Conservation (phyloP, 345 rosid genomes). For the Camelina neglecta region DNA sequence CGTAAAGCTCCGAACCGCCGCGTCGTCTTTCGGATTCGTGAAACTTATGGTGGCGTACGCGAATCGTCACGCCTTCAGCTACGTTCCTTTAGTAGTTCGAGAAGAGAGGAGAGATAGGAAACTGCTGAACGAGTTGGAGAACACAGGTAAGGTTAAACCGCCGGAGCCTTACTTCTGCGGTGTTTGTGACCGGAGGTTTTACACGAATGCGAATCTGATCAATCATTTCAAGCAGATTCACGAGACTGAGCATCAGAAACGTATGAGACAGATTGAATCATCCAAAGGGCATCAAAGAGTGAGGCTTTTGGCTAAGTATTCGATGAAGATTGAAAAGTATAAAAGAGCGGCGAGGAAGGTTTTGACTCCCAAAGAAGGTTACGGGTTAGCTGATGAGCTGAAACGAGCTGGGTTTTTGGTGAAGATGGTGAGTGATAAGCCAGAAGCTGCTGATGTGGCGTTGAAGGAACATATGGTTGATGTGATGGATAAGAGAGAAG, state of each 20-base stretch:
- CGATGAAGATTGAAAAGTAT: slow-evolving; percentile 87
- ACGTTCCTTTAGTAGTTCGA: slow-evolving; percentile 59
- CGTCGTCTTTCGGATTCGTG: slow-evolving; percentile 68
- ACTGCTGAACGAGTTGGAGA: slow-evolving; percentile 66
- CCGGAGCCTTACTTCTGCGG: slow-evolving; percentile 64
- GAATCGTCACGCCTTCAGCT: slow-evolving; percentile 66
- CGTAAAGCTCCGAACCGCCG: slow-evolving; percentile 63
- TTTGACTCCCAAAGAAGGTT: slow-evolving; percentile 71
- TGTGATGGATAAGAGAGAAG: slow-evolving; percentile 73
- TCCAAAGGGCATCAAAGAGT: slow-evolving; percentile 81
- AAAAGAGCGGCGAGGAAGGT: slow-evolving; percentile 60
- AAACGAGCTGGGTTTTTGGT: slow-evolving; percentile 81
- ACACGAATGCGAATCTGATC: slow-evolving; percentile 63
- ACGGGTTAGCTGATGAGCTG: slow-evolving; percentile 73
- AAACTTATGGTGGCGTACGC: slow-evolving; percentile 71
- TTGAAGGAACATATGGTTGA: slow-evolving; percentile 75
- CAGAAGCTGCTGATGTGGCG: slow-evolving; percentile 76
- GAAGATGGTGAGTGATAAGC: slow-evolving; percentile 62
- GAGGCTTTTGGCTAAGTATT: slow-evolving; percentile 65
- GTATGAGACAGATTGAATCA: slow-evolving; percentile 79
- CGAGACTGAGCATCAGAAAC: slow-evolving; percentile 76
- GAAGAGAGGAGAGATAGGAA: slow-evolving; percentile 67
- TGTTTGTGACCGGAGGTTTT: slow-evolving; percentile 83
- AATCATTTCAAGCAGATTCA: slow-evolving; percentile 87
- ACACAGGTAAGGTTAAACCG: slow-evolving; percentile 59